phyloP scores from a whole-genome alignment of 495 filamentous ascomycete species.

The Extremus antarcticus region DNA sequence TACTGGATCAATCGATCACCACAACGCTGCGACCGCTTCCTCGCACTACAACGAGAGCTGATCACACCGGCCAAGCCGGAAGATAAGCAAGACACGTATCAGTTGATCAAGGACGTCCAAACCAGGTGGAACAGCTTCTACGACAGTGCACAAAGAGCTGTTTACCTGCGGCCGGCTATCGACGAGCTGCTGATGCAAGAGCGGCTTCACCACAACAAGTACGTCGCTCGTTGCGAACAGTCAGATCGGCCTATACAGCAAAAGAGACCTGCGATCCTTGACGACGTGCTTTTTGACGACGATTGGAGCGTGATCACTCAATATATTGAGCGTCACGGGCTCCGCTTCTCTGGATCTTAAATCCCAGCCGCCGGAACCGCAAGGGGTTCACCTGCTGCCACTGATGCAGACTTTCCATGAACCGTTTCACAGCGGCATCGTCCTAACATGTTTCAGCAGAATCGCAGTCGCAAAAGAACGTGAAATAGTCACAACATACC shows the following conservation, averaged over 20 bases:
- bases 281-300: neutral
- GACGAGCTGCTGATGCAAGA: neutral
- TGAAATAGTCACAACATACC: neutral
- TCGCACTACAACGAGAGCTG: neutral
- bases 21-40: constrained; percentile 2
- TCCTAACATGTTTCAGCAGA: neutral
- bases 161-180: constrained; percentile 12
- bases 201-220: neutral
- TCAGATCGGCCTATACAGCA: neutral
- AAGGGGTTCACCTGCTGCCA: neutral
- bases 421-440: neutral
- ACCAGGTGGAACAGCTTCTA: constrained; percentile 14
- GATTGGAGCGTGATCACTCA: constrained; percentile 9
- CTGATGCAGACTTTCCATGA: neutral
- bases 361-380: neutral
- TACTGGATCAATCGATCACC: constrained; percentile 10
- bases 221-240: neutral
- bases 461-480: neutral
- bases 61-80: neutral
- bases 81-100: constrained; percentile 7
- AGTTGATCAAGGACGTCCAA: constrained; percentile 5
- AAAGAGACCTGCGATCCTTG: constrained; percentile 3
- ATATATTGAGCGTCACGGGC: neutral
- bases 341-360: neutral
- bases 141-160: constrained; percentile 5